Evolutionary conservation across 2,329 filamentous ascomycete species (phyloP).

Genomic region (Hypoxylon sp.): DNA sequence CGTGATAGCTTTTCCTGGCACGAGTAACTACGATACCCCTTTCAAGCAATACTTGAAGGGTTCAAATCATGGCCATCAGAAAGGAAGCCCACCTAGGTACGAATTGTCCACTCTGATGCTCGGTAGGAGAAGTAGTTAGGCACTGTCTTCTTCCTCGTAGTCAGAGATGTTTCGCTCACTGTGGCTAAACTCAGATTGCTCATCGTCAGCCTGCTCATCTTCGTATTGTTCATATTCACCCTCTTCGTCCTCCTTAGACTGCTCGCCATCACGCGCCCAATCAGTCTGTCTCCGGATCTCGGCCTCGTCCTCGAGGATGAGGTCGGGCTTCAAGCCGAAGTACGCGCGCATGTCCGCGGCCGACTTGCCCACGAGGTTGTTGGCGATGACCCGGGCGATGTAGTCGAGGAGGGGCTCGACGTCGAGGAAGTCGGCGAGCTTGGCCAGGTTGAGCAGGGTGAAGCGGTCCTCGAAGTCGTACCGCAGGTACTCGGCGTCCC

Average conservation of each 20-base stretch:
- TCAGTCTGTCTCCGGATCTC: slow-evolving; percentile 89
- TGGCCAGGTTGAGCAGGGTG: slow-evolving; percentile 94
- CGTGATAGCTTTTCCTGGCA: too few species aligned
- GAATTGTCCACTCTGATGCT: too few species aligned
- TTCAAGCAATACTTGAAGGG: too few species aligned
- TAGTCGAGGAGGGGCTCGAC: slow-evolving; percentile 96
- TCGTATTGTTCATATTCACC: not conserved
- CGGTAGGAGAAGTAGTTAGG: too few species aligned
- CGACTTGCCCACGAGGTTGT: slow-evolving; percentile 99
- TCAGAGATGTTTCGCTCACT: too few species aligned
- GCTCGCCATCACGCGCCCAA: slow-evolving; percentile 64
- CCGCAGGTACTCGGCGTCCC: slow-evolving; percentile 6
- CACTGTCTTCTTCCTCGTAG: too few species aligned
- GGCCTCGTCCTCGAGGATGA: slow-evolving; percentile 96
- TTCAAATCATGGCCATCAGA: too few species aligned
- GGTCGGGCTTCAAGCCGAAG: slow-evolving; percentile 98
- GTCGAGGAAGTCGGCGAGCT: slow-evolving; percentile 97
- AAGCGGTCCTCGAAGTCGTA: slow-evolving; percentile 67
- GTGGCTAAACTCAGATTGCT: too few species aligned
- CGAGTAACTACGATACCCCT: too few species aligned
- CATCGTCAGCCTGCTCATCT: too few species aligned
- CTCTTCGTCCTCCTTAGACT: not conserved
- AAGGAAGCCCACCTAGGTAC: too few species aligned
- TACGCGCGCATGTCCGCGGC: slow-evolving; percentile 98
- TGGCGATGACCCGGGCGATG: slow-evolving; percentile 96